phyloP scores from a whole-genome alignment of 495 filamentous ascomycete species.

The Aspergillus diversus region DNA sequence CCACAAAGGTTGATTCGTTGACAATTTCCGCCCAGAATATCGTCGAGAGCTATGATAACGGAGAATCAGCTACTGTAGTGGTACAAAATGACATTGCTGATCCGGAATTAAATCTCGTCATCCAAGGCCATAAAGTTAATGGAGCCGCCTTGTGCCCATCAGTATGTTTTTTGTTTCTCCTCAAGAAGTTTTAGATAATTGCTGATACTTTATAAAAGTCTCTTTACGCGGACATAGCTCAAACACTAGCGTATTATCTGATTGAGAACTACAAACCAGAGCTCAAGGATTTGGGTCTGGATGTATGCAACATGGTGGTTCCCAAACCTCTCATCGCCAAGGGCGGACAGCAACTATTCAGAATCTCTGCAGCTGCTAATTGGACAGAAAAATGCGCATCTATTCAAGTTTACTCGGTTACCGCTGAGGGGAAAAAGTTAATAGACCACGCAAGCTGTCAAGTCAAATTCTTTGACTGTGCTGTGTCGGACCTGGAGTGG shows the following conservation, averaged over 20 bases:
- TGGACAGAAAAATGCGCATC: constrained; percentile 34
- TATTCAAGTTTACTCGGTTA: constrained; percentile 47
- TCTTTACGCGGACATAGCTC: constrained; percentile 77
- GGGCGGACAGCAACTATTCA: constrained; percentile 52
- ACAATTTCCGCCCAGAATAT: constrained; percentile 53
- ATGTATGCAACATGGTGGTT: constrained; percentile 67
- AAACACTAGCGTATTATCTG: constrained; percentile 71
- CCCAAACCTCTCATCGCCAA: constrained; percentile 72
- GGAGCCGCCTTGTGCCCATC: constrained; percentile 59
- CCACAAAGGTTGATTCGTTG: constrained; percentile 42
- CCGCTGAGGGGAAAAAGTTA: constrained; percentile 49
- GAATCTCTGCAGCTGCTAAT: constrained; percentile 41
- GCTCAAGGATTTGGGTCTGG: constrained; percentile 33
- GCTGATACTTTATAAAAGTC: constrained; percentile 40
- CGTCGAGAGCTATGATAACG: constrained; percentile 58
- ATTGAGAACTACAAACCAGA: constrained; percentile 57
- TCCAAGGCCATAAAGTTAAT: constrained; percentile 76
- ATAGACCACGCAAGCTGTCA: constrained; percentile 54
- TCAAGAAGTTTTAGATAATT: constrained; percentile 9
- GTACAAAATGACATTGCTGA: constrained; percentile 69
- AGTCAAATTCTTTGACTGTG: constrained; percentile 45
- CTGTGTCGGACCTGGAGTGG: constrained; percentile 43
- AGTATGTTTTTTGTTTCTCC: constrained; percentile 35
- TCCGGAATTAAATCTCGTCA: constrained; percentile 60
- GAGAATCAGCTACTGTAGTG: constrained; percentile 56